Percentiles rank a stretch among this genome's conserved stretches.
Evolutionary conservation across 179 eudicot species (phyloP).

Genomic region (Vitellaria paradoxa): DNA sequence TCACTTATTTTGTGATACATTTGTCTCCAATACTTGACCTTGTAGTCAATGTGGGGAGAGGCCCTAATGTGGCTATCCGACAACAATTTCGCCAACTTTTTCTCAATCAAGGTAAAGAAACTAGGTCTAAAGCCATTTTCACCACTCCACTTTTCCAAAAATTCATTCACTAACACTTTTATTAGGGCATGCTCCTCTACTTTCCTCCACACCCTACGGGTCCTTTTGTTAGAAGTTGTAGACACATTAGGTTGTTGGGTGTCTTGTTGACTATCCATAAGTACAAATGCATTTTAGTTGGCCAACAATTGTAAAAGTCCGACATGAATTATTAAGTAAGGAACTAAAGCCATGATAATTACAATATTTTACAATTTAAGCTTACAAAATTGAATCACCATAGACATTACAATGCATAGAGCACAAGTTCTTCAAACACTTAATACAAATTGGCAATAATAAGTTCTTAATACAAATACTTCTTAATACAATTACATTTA

Average conservation of each 20-base stretch:
- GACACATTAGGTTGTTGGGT: background rate
- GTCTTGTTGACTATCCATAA: background rate
- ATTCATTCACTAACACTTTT: background rate
- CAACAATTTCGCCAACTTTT: too few species aligned
- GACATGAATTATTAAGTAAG: too few species aligned
- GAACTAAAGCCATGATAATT: too few species aligned
- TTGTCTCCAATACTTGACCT: background rate
- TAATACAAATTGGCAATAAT: too few species aligned
- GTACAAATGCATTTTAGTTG: background rate
- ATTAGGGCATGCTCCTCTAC: background rate
- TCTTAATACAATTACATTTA: background rate
- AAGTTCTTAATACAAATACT: too few species aligned
- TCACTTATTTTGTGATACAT: background rate
- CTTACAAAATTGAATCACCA: too few species aligned
- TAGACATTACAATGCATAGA: too few species aligned
- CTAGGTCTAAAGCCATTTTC: background rate
- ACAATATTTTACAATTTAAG: background rate
- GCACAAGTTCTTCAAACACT: too few species aligned
- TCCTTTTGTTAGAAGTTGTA: background rate
- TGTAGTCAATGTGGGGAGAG: too few species aligned
- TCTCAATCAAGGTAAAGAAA: too few species aligned
- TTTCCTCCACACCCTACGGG: background rate
- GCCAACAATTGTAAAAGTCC: too few species aligned
- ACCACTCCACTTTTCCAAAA: background rate
- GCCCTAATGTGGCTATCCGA: too few species aligned